Evolutionary conservation across 2,329 filamentous ascomycete genomes (phyloP).

Genomic region (Chrysoporthe deuterocubensis): DNA sequence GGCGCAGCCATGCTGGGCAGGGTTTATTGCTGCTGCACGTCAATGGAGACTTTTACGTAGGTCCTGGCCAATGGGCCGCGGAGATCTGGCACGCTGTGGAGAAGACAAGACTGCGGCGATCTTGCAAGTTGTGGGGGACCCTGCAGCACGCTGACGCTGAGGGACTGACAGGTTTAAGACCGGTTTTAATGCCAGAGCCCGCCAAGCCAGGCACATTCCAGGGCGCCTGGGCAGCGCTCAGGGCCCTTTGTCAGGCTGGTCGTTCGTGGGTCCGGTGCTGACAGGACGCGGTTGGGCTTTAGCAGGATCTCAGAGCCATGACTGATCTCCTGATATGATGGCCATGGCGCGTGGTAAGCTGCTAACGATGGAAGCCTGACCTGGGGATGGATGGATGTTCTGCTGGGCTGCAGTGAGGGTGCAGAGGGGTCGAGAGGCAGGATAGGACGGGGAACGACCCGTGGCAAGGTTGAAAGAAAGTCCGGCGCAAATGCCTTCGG

Average conservation of each 20-base stretch:
- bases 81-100: conserved; percentile 5
- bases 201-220: not conserved
- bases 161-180: not conserved
- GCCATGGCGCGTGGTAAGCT: not conserved
- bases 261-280: not conserved
- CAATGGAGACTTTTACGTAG: conserved; percentile 19
- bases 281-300: not conserved
- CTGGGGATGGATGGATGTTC: not conserved
- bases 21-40: conserved; percentile 6
- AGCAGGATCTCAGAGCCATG: not conserved
- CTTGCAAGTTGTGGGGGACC: conserved; percentile 10
- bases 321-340: not conserved
- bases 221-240: not conserved
- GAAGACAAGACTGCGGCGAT: conserved; percentile 12
- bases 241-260: not conserved
- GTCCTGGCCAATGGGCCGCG: conserved; percentile 18
- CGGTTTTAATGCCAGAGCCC: not conserved
- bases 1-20: conserved; percentile 20
- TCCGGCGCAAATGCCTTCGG: not conserved
- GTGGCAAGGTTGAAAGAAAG: not conserved
- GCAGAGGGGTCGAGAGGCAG: not conserved
- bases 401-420: not conserved
- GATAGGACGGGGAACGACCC: not conserved
- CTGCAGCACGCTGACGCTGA: conserved; percentile 10
- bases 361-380: not conserved